Conservation (phyloP, 83 land plant species). For the Thuja plicata region DNA sequence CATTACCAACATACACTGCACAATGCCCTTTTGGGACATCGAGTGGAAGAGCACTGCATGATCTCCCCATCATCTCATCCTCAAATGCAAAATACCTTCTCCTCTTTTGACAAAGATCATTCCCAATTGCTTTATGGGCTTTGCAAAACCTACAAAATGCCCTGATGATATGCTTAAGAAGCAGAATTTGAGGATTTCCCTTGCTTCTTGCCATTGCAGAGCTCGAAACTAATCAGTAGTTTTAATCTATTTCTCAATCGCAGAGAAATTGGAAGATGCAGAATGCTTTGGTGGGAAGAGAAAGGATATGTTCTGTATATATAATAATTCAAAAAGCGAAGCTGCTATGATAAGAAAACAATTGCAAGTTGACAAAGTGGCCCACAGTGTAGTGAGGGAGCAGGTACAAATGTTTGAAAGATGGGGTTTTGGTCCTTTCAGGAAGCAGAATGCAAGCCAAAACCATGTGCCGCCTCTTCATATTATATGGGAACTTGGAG, state of each 20-base stretch:
- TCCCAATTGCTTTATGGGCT: neutral
- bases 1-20: conserved; percentile 30
- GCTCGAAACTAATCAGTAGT: neutral
- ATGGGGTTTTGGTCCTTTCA: neutral
- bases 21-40: neutral
- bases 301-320: neutral
- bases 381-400: neutral
- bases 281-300: neutral
- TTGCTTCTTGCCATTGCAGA: neutral
- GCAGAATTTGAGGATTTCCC: neutral
- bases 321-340: too few species aligned
- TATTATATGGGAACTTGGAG: neutral
- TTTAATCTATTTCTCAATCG: neutral
- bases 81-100: neutral
- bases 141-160: neutral
- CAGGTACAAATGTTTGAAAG: neutral
- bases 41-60: neutral
- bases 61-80: neutral
- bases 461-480: neutral
- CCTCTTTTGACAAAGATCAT: neutral
- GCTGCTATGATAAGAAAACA: neutral
- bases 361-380: neutral
- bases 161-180: neutral
- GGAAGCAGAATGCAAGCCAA: neutral
- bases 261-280: neutral